Base-by-base conservation (phyloP, 495 filamentous ascomycete genomes). In the Aspergillus egyptiacus region DNA sequence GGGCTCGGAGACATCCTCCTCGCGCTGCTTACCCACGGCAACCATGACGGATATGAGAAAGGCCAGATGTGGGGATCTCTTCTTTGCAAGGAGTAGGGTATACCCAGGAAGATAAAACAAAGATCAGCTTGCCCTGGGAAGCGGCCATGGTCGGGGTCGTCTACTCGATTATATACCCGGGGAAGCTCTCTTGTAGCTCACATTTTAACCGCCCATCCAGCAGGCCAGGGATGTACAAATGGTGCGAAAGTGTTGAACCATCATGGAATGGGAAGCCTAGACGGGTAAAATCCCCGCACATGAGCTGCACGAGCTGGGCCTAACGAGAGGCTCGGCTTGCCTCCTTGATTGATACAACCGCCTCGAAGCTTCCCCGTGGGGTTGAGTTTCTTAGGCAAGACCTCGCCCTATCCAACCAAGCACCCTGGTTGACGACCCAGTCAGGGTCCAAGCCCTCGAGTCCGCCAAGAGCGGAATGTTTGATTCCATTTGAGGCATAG, bases 1-100 rank as follows among this genome's bases (percentile, higher is more conserved):
- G 2, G 63, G 63, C 53, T 66, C 63, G 8, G 58, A 32, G 38
- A 66, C 48, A 51, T 66, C 51, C 33, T 65, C 62, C 45, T 63
- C 53, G 6, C 60, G 60, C 40, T 63, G 57, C 46, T 65, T 65
- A 8, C 46, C 46, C 2, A 65, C 39, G n/a, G 38, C 48, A 18
- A 63, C 60, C 59, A 58, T 64, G 31, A 24, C 36, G 43, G 32
- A 36, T 14, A n/a, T 22, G 2, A 20, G 15, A 6, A 31, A 18
- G 23, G 24, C 17, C 23, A n/a, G 19, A 24, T 31, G 11, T 32
- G 9, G 18, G 13, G n/a, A 37, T 2, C 3, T 6, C 19, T 46
- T 42, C 28, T 13, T 17, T 24, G 24, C 19, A 19, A 2, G 2
- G 2, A 20, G 36, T 3, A 17, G 13, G 24, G 23, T 48, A 40